Percentiles rank a stretch among this genome's conserved stretches.
phyloP scores from a whole-genome alignment of 2,329 filamentous ascomycete species.

The Nothomitra cinnamomea region DNA sequence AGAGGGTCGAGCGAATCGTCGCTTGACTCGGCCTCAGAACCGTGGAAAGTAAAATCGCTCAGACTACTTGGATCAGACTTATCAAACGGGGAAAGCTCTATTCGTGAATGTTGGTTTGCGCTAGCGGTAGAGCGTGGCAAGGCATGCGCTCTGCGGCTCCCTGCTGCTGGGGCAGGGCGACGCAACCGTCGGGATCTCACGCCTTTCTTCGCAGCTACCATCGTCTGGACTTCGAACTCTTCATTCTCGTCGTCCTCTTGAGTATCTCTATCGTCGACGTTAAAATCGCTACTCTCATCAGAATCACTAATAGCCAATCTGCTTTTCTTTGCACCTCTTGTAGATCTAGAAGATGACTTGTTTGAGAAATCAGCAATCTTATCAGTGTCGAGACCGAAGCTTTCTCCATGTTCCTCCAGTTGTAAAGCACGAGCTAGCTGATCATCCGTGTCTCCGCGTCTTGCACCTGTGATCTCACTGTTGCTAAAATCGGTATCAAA shows the following conservation, averaged over 20 bases:
- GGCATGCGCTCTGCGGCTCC: too few species aligned
- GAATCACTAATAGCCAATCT: neutral
- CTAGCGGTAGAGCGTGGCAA: too few species aligned
- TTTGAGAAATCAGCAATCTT: slow-evolving; percentile 8
- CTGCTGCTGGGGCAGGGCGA: neutral
- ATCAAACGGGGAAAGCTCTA: too few species aligned
- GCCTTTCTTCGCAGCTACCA: neutral
- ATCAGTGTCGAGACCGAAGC: neutral
- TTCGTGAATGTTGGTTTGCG: neutral
- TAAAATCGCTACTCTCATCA: slow-evolving; percentile 10
- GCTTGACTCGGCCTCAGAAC: too few species aligned
- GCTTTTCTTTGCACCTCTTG: neutral
- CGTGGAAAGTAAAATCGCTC: too few species aligned
- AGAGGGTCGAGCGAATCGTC: too few species aligned
- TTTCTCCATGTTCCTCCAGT: neutral
- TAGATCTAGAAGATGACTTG: neutral
- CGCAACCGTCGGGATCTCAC: neutral
- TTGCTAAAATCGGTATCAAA: neutral
- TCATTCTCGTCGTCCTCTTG: slow-evolving; percentile 9
- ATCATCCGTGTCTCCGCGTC: neutral
- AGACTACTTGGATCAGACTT: too few species aligned
- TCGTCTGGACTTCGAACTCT: neutral
- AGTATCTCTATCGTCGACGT: slow-evolving; percentile 11
- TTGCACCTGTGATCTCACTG: neutral
- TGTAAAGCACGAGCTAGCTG: neutral